Conservation (phyloP, 2,329 filamentous ascomycete genomes). For the Colletotrichum abscissum region DNA sequence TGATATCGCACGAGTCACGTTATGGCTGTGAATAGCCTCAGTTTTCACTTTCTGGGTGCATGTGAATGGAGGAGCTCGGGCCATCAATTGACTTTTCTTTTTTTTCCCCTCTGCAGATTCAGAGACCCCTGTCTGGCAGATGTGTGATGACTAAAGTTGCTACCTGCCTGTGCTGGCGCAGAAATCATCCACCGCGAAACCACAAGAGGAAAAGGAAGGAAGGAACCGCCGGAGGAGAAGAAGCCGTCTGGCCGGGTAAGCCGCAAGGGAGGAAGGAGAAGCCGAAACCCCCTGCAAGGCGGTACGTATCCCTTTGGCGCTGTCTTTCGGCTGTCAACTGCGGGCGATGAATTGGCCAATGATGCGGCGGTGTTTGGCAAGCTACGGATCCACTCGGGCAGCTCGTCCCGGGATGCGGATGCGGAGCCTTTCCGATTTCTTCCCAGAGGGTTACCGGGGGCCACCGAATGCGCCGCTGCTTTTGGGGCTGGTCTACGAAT, state of each 20-base stretch:
- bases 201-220: background rate
- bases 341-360: slow-evolving; percentile 23
- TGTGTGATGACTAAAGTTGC: background rate
- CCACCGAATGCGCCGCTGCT: slow-evolving; percentile 12
- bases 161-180: too few relatives aligned
- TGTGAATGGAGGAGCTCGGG: background rate
- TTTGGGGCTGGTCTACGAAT: background rate
- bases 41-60: background rate
- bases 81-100: background rate
- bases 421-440: slow-evolving; percentile 32
- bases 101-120: background rate
- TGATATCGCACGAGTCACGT: background rate
- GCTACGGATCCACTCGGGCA: slow-evolving; percentile 4
- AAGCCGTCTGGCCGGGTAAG: slow-evolving; percentile 15
- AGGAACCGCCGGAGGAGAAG: background rate
- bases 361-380: slow-evolving; percentile 2
- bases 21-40: background rate
- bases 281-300: slow-evolving; percentile 27
- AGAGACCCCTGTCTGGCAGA: too few relatives aligned
- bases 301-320: slow-evolving; percentile 6
- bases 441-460: slow-evolving; percentile 12
- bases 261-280: slow-evolving; percentile 8
- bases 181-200: background rate
- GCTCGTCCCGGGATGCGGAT: background rate
- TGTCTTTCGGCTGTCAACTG: slow-evolving; percentile 5